phyloP scores from a whole-genome alignment of 495 filamentous ascomycete species.

The Aspergillus avenaceus region DNA sequence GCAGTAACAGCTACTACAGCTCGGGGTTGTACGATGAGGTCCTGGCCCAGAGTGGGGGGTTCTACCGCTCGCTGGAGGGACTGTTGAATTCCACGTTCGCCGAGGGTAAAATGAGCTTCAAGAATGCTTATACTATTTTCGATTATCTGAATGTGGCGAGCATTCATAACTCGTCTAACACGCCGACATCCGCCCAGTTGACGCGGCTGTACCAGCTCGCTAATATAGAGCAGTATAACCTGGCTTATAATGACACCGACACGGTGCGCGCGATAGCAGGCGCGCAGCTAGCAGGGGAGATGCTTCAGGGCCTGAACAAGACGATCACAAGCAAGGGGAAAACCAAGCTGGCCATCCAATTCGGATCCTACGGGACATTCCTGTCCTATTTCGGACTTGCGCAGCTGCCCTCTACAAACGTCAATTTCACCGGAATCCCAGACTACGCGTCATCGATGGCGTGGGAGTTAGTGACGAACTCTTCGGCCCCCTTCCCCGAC shows the following conservation, averaged over 20 bases:
- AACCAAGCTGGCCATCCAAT: constrained; percentile 42
- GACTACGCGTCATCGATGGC: constrained; percentile 52
- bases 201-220: constrained; percentile 43
- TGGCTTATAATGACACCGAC: constrained; percentile 47
- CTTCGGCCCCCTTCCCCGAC: constrained; percentile 34
- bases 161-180: constrained; percentile 47
- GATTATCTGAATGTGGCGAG: constrained; percentile 52
- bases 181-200: constrained; percentile 26
- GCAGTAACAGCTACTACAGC: constrained; percentile 69
- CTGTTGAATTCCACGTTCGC: constrained; percentile 57
- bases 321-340: constrained; percentile 35
- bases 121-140: constrained; percentile 67
- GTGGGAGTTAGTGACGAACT: constrained; percentile 51
- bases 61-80: constrained; percentile 62
- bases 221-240: constrained; percentile 47
- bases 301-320: constrained; percentile 40
- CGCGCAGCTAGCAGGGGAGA: constrained; percentile 41
- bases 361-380: constrained; percentile 48
- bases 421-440: constrained; percentile 44
- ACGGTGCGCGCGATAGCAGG: constrained; percentile 47
- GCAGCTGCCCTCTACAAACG: constrained; percentile 26
- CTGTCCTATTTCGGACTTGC: constrained; percentile 51
- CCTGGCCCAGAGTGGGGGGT: constrained; percentile 50
- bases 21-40: constrained; percentile 53
- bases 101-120: constrained; percentile 51